Conservation (phyloP, 148 eudicot genomes). For the Rhododendron ferrugineum region DNA sequence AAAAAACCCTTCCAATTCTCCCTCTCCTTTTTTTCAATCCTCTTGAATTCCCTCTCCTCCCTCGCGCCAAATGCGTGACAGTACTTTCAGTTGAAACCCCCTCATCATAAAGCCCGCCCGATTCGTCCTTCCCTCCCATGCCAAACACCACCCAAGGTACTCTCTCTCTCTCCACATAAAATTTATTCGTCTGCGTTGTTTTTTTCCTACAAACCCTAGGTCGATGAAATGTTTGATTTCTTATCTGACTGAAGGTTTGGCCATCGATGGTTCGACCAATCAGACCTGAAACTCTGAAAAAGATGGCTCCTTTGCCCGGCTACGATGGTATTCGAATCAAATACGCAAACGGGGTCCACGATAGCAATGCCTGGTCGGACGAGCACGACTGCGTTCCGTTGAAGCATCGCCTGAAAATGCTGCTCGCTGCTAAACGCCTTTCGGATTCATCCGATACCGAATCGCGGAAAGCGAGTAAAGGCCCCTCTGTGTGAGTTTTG, state of each 20-base stretch:
- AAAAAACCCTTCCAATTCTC: not conserved
- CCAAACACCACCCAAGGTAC: not conserved
- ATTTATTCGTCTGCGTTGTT: not conserved
- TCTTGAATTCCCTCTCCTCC: not conserved
- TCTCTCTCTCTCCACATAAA: not conserved
- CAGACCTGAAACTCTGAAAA: not conserved
- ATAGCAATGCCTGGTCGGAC: constrained; percentile 31
- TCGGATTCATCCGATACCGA: not conserved
- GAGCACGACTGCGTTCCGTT: constrained; percentile 52
- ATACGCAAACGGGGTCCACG: constrained; percentile 3
- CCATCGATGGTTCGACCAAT: not conserved
- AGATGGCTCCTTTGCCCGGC: not conserved
- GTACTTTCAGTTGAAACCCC: not conserved
- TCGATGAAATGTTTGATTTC: not conserved
- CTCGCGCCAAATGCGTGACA: constrained; percentile 2
- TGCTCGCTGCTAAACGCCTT: constrained; percentile 18
- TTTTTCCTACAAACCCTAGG: not conserved
- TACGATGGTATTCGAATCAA: not conserved
- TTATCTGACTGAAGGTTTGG: not conserved
- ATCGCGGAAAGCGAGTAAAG: not conserved
- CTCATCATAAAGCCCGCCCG: not conserved
- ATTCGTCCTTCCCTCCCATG: not conserved
- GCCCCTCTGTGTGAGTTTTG: constrained; percentile 3
- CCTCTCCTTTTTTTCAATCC: not conserved
- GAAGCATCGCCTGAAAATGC: constrained; percentile 40